Conservation (phyloP, 306 rosid species). For the Citrullus mucosospermus region DNA sequence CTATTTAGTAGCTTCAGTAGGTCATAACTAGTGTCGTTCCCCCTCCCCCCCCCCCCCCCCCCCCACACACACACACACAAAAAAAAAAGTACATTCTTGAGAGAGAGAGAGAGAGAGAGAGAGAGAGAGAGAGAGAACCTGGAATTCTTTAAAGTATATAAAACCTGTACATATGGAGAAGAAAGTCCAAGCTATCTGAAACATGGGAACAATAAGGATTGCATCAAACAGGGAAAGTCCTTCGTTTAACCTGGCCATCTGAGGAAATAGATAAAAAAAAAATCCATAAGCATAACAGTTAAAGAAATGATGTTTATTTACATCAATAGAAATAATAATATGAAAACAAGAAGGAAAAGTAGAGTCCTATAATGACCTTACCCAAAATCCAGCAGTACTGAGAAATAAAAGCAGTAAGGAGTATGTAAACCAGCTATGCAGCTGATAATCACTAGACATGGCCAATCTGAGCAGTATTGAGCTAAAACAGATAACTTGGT, state of each 20-base stretch:
- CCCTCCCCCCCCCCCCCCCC: not conserved
- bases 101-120: not conserved
- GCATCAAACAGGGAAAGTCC: conserved; percentile 93
- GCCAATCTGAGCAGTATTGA: conserved; percentile 82
- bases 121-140: conserved; percentile 35
- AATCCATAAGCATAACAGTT: not conserved
- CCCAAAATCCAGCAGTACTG: conserved; percentile 99
- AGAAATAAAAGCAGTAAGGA: conserved; percentile 87
- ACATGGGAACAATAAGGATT: conserved; percentile 97
- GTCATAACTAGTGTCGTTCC: not conserved
- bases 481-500: conserved; percentile 27
- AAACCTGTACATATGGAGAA: conserved; percentile 96
- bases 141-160: conserved; percentile 91
- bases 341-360: not conserved
- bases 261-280: conserved; percentile 22
- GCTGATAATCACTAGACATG: conserved; percentile 72
- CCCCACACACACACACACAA: not conserved
- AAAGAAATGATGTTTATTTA: not conserved
- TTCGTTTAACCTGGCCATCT: conserved; percentile 97
- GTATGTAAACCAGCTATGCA: conserved; percentile 96
- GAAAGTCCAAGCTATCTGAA: conserved; percentile 96
- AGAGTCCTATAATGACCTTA: conserved; percentile 22
- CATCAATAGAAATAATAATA: not conserved
- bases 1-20: not conserved
- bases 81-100: not conserved